These are phyloP conservation scores for Bruguiera sexangula DNA, from an alignment of 345 rosid species.

Conservation along the genomic window DNA sequence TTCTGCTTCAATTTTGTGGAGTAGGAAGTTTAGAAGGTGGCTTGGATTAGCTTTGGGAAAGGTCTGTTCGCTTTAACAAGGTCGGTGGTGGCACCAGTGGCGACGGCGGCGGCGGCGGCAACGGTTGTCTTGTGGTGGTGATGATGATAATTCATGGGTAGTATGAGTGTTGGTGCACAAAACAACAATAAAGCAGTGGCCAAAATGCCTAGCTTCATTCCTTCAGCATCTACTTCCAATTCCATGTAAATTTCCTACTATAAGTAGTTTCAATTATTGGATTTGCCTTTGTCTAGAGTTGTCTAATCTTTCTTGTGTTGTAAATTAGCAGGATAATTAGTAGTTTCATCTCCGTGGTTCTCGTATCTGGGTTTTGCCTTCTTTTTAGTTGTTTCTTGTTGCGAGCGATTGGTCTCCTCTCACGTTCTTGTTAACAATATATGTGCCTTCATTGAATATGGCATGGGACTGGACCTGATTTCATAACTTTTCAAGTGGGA, in stretches of 20 bases:
- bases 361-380: neutral
- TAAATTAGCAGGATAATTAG: neutral
- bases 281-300: neutral
- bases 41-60: neutral
- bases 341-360: neutral
- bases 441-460: neutral
- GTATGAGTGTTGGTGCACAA: slow-evolving; percentile 36
- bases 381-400: neutral
- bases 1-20: neutral
- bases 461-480: slow-evolving; percentile 6
- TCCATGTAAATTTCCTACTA: slow-evolving; percentile 31
- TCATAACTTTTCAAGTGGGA: neutral
- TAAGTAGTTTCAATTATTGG: neutral
- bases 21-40: neutral
- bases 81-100: neutral
- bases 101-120: neutral
- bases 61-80: slow-evolving; percentile 1
- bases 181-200: slow-evolving; percentile 35
- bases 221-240: slow-evolving; percentile 39
- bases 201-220: slow-evolving; percentile 55
- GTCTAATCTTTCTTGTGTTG: neutral
- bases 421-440: neutral
- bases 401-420: neutral
- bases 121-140: slow-evolving; percentile 11
- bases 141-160: slow-evolving; percentile 41